These are phyloP conservation scores for Apiospora koreana DNA, from an alignment of 2,329 filamentous ascomycete species.

Conservation along the genomic window DNA sequence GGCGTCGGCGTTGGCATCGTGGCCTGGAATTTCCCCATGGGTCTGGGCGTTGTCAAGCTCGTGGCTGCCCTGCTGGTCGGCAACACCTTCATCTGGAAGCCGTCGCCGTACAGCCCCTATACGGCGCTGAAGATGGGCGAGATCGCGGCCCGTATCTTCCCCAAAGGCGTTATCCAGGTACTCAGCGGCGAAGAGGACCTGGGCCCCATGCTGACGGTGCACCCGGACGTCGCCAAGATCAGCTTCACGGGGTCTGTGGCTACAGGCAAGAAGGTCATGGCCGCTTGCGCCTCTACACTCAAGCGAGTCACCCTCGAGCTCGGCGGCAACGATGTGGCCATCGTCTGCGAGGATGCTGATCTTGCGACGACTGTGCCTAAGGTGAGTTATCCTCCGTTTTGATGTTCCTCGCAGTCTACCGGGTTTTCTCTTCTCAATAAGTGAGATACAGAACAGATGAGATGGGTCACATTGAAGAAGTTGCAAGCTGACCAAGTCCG, in stretches of 20 bases:
- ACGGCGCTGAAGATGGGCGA: conserved; percentile 61
- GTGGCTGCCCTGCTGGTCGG: conserved; percentile 33
- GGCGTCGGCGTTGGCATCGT: conserved; percentile 48
- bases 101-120: conserved; percentile 42
- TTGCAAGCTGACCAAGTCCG: not conserved
- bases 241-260: conserved; percentile 58
- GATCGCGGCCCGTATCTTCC: conserved; percentile 57
- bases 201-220: conserved; percentile 57
- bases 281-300: conserved; percentile 47
- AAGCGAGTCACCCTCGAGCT: conserved; percentile 58
- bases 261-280: conserved; percentile 59
- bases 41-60: conserved; percentile 41
- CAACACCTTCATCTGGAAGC: conserved; percentile 43
- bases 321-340: conserved; percentile 55
- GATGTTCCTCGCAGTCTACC: too few relatives aligned
- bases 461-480: too few relatives aligned
- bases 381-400: not conserved
- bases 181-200: conserved; percentile 62
- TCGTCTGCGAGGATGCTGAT: conserved; percentile 53
- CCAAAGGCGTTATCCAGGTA: conserved; percentile 62
- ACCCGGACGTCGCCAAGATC: conserved; percentile 63
- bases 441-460: not conserved
- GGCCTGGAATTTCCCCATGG: conserved; percentile 50
- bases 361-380: conserved; percentile 9
- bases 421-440: not conserved